phyloP scores from a whole-genome alignment of 495 filamentous ascomycete species.

The Penicillium canariense region DNA sequence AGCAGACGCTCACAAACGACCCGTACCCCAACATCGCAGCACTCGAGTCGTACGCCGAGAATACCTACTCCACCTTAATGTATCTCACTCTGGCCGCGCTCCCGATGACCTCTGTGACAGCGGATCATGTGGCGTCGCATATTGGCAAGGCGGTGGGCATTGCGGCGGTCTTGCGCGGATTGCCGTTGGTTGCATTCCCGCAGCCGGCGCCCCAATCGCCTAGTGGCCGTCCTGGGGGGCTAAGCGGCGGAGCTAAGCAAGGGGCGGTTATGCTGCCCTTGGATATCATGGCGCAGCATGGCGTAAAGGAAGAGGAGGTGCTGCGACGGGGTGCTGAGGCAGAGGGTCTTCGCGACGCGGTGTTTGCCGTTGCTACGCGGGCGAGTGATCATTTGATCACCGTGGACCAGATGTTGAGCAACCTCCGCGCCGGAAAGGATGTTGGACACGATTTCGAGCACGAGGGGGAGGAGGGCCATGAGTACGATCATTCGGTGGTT shows the following conservation, averaged over 20 bases:
- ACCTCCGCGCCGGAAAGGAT: slow-evolving; percentile 65
- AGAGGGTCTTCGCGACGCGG: slow-evolving; percentile 76
- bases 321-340: slow-evolving; percentile 76
- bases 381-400: slow-evolving; percentile 96
- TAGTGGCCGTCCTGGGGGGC: slow-evolving; percentile 30
- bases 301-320: slow-evolving; percentile 83
- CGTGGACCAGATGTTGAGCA: slow-evolving; percentile 83
- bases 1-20: slow-evolving; percentile 78
- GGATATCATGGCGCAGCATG: slow-evolving; percentile 80
- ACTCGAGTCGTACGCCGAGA: slow-evolving; percentile 86
- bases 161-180: slow-evolving; percentile 72
- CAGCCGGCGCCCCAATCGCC: slow-evolving; percentile 56
- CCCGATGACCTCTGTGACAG: slow-evolving; percentile 72
- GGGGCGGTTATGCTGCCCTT: slow-evolving; percentile 76
- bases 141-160: slow-evolving; percentile 94
- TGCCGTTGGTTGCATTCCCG: slow-evolving; percentile 82
- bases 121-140: slow-evolving; percentile 90
- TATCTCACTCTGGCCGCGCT: slow-evolving; percentile 81
- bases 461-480: slow-evolving; percentile 71
- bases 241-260: slow-evolving; percentile 43
- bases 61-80: slow-evolving; percentile 89
- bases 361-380: slow-evolving; percentile 87
- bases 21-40: slow-evolving; percentile 72
- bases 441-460: slow-evolving; percentile 87
- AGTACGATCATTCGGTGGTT: slow-evolving; percentile 51